phyloP scores from a whole-genome alignment of 176 grass and related monocot genomes.

The Bolboschoenus planiculmis region DNA sequence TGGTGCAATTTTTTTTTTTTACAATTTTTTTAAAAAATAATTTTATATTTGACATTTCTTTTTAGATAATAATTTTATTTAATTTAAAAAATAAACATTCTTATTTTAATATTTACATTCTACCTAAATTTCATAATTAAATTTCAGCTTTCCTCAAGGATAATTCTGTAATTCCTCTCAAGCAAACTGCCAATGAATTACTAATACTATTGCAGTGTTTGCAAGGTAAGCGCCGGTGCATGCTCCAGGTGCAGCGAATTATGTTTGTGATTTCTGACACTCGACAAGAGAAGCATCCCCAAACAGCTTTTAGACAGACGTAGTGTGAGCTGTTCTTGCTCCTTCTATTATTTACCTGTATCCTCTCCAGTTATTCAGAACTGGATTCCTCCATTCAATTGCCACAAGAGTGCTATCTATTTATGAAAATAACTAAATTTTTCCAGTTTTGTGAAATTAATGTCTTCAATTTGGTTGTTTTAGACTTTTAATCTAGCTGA shows the following conservation, averaged over 20 bases:
- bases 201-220: not conserved
- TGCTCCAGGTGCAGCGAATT: not conserved
- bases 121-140: not conserved
- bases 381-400: not conserved
- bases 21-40: too few relatives aligned
- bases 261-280: not conserved
- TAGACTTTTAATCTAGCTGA: not conserved
- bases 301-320: slow-evolving; percentile 20
- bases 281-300: slow-evolving; percentile 20
- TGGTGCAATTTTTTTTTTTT: too few relatives aligned
- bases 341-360: not conserved
- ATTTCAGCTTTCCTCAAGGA: not conserved
- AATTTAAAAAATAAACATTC: not conserved
- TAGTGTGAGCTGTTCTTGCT: slow-evolving; percentile 15
- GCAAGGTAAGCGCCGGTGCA: not conserved
- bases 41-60: too few relatives aligned
- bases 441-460: not conserved
- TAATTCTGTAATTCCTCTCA: too few relatives aligned
- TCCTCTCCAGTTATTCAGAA: not conserved
- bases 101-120: not conserved
- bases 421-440: too few relatives aligned
- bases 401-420: not conserved
- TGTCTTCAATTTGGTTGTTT: not conserved
- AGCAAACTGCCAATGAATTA: too few relatives aligned
- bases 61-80: too few relatives aligned